Evolutionary conservation across 129 eudicot genomes (phyloP), one percentile per base, ranked within the genome.

Genomic region (Cynara cardunculus): DNA sequence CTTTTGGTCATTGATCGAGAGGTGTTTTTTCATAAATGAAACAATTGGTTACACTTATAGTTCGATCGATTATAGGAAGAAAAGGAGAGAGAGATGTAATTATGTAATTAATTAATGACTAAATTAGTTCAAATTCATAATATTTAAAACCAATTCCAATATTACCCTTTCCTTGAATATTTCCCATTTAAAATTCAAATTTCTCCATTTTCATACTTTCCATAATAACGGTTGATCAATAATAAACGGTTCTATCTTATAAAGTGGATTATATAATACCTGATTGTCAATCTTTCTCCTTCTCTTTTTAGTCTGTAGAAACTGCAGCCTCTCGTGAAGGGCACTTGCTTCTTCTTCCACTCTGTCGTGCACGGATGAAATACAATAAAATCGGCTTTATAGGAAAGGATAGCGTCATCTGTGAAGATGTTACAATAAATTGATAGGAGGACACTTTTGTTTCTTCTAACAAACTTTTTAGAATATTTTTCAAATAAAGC

Each of bases 251-350:
- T 61, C 2, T 2, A 69, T 7, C 14, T 39, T 14, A 24, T 37
- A 2, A 11, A 3, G 4, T 53, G 34, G n/a, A 46, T 28, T 3
- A 73, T 12, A 25, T 78, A 12, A 4, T 89, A 92, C 97, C 83
- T 88, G 25, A 95, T 92, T 19, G 80, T 78, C 41, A 88, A 83
- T 85, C 81, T 85, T 65, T 87, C 89, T 74, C 85, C 94, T n/a
- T 79, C 86, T 46, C 56, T 85, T 78, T 93, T 83, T 76, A 89
- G 76, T 78, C 72, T 85, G 81, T 77, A 94, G 59, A 82, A 81
- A 89, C 96, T 92, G 87, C 94, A 85, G 64, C 99, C 99, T 92
- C 91, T 86, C 11, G 97, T 87, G 86, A 89, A 89, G 12, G 97
- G 99, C 44, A 95, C 89, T 85, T 85, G 91, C 56, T 86, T 90